phyloP scores from a whole-genome alignment of 495 filamentous ascomycete species.

The Xylaria grammica region DNA sequence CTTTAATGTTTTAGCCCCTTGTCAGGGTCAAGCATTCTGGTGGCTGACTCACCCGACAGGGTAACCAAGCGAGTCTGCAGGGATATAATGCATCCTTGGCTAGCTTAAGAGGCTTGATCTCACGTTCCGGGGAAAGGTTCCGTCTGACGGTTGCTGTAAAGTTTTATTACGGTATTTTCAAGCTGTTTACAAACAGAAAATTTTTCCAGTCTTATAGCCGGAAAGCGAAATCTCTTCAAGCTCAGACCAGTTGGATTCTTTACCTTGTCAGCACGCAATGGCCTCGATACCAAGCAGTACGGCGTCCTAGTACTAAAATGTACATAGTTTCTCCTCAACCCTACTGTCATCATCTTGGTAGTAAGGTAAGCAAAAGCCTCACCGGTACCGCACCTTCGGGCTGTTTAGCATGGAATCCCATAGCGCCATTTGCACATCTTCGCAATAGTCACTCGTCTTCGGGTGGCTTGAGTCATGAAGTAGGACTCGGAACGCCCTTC shows the following conservation, averaged over 20 bases:
- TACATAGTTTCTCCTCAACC: no score
- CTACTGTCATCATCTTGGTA: conserved; percentile 1
- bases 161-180: conserved; percentile 8
- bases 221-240: not conserved
- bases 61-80: conserved; percentile 11
- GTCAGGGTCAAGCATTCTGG: conserved; percentile 2
- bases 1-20: conserved; percentile 14
- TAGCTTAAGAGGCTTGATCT: conserved; percentile 8
- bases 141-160: conserved; percentile 17
- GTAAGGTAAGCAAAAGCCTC: no score
- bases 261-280: conserved; percentile 11
- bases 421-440: no score
- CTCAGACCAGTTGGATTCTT: conserved; percentile 1
- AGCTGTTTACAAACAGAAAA: conserved; percentile 14
- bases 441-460: no score
- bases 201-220: conserved; percentile 9
- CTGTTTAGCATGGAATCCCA: no score
- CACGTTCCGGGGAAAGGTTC: conserved; percentile 23
- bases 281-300: no score
- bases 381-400: no score
- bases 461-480: no score
- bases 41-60: conserved; percentile 15
- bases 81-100: conserved; percentile 16
- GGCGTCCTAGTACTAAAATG: no score
- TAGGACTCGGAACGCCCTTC: no score